Evolutionary conservation across 495 filamentous ascomycete genomes (phyloP), one percentile per base, ranked within the genome.

Genomic region (Annulohypoxylon maeteangense): DNA sequence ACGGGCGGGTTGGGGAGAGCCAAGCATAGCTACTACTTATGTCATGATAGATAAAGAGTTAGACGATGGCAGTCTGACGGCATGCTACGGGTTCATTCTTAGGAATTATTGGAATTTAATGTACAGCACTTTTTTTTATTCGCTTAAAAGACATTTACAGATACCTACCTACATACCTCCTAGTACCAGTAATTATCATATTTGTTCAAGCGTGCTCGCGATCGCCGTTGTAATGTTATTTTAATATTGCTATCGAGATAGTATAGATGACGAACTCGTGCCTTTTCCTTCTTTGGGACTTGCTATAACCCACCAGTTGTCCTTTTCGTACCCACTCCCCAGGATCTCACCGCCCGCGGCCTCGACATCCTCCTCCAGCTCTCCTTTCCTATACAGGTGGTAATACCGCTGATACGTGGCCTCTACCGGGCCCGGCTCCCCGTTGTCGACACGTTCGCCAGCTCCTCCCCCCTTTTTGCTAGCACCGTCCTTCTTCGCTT

Each of bases 271-370:
- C 27, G 60, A 62, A 62, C 47, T 29, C 8, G 54, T 12, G 10
- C 31, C 10, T 14, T 60, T 23, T 27, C 47, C 25, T 23, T 44
- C 58, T 59, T 58, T 66, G 25, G 71, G 69, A 47, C 63, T 72
- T 29, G 65, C 73, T 75, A 85, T 80, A 47, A 79, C 93, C 95
- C 95, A 99, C 95, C 95, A 98, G 83, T 99, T 99, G 71, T 99
- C 95, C 79, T 89, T 95, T 76, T 99, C 95, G 82, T 98, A 99
- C 27, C 95, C 95, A 61, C 90, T 90, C 68, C 90, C 89, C 44
- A 95, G 67, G 16, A 97, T 88, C 53, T 76, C 78, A 34, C 95
- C 95, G 31, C 93, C 94, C 47, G 93, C 95, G 25, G 81, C 83
- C 42, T 76, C 74, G 65, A 97, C 87, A 78, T 99, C 93, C 38